Percentiles rank a stretch among this genome's conserved stretches.
Evolutionary conservation across 2,329 filamentous ascomycete genomes (phyloP).

Genomic region (Karstenula rhodostoma): DNA sequence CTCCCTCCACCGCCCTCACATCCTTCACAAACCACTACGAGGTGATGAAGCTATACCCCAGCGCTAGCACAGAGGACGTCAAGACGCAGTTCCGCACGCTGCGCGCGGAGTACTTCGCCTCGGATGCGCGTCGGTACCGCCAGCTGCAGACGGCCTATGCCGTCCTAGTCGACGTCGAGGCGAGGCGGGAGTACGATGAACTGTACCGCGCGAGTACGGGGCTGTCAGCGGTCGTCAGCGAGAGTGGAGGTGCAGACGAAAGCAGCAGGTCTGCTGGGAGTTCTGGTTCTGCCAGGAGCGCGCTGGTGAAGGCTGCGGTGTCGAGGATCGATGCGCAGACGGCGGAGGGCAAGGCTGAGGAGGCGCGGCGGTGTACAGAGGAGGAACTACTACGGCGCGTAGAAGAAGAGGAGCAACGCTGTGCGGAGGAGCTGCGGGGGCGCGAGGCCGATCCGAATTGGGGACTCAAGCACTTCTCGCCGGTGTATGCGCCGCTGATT

Average conservation of each 20-base stretch:
- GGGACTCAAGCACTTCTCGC: slow-evolving; percentile 8
- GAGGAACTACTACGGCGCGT: background rate
- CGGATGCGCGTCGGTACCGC: slow-evolving; percentile 39
- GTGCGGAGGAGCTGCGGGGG: background rate
- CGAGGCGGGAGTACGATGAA: slow-evolving; percentile 38
- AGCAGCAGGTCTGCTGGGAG: background rate
- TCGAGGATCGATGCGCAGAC: slow-evolving; percentile 14
- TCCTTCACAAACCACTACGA: slow-evolving; percentile 44
- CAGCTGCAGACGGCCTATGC: slow-evolving; percentile 41
- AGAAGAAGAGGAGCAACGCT: background rate
- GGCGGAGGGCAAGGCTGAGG: background rate
- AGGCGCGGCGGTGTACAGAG: background rate
- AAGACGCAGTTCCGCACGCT: slow-evolving; percentile 38
- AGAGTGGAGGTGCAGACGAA: background rate
- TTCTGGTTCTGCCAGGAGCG: background rate
- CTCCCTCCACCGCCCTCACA: background rate
- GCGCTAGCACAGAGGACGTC: slow-evolving; percentile 41
- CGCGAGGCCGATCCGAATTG: slow-evolving; percentile 7
- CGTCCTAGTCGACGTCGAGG: slow-evolving; percentile 38
- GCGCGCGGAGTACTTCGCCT: slow-evolving; percentile 39
- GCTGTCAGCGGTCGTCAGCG: slow-evolving; percentile 13
- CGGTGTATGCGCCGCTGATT: slow-evolving; percentile 11
- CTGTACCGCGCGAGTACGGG: slow-evolving; percentile 26
- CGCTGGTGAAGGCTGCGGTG: slow-evolving; percentile 3
- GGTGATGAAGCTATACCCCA: slow-evolving; percentile 31